A percentile compares a stretch with the other conserved stretches of the same genome.
These are phyloP conservation scores for Rehmannia glutinosa DNA, from an alignment of 257 asterid species.

Conservation along the genomic window DNA sequence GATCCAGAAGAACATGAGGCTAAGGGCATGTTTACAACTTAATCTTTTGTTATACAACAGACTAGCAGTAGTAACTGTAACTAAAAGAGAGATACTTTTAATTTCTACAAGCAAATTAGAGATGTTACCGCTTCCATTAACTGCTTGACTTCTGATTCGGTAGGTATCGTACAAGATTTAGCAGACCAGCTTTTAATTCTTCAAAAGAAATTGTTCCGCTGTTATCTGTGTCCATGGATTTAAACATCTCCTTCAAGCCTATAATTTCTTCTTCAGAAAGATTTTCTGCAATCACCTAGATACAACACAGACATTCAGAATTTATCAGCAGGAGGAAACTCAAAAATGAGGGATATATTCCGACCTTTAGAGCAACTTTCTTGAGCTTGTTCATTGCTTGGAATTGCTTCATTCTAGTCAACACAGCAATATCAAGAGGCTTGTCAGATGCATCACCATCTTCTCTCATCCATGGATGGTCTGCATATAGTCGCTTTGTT, in stretches of 20 bases:
- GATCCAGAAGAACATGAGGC: too few species aligned
- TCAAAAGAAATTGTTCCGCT: conserved; percentile 70
- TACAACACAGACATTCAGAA: not conserved
- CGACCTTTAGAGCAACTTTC: conserved; percentile 79
- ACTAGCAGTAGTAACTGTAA: too few species aligned
- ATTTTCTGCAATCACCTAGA: conserved; percentile 71
- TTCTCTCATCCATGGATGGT: conserved; percentile 89
- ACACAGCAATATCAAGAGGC: conserved; percentile 74
- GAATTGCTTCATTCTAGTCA: conserved; percentile 78
- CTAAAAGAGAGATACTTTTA: too few species aligned
- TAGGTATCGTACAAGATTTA: conserved; percentile 52
- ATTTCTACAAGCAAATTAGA: not conserved
- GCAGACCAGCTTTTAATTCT: conserved; percentile 71
- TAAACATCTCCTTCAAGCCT: conserved; percentile 81
- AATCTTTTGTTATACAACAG: too few species aligned
- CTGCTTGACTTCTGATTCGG: conserved; percentile 71
- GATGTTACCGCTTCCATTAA: conserved; percentile 72
- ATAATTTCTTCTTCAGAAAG: conserved; percentile 85
- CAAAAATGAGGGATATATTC: not conserved
- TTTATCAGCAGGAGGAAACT: not conserved
- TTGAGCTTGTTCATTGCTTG: conserved; percentile 78
- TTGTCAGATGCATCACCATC: conserved; percentile 79
- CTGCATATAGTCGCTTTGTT: conserved; percentile 26
- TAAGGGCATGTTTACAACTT: too few species aligned
- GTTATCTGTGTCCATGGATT: conserved; percentile 68